These are phyloP conservation scores for Boletus huronensis DNA, from an alignment of 768 basidiomycete genomes.

Conservation along the genomic window DNA sequence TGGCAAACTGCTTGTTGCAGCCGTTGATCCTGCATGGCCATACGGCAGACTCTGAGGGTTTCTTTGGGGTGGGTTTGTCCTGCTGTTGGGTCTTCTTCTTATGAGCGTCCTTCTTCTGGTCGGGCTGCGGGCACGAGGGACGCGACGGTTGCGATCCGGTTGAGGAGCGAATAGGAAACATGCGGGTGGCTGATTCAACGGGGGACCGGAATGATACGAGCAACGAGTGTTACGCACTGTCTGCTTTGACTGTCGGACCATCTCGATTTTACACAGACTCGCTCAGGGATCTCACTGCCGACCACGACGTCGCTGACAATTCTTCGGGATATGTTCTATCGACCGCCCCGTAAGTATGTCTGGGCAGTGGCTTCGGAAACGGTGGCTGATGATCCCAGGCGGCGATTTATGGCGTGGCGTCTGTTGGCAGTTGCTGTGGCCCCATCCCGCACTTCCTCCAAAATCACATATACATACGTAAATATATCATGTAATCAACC, in stretches of 20 bases:
- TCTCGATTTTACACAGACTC: slow-evolving; percentile 16
- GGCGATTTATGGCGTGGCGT: slow-evolving; percentile 27
- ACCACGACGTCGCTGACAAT: background rate
- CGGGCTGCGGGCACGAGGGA: slow-evolving; percentile 25
- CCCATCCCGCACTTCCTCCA: background rate
- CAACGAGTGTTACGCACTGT: slow-evolving; percentile 29
- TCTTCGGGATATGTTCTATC: slow-evolving; percentile 1
- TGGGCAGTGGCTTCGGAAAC: slow-evolving; percentile 17
- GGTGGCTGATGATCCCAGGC: slow-evolving; percentile 29
- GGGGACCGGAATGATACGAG: slow-evolving; percentile 5
- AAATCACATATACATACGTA: slow-evolving; percentile 17
- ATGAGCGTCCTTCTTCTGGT: slow-evolving; percentile 41
- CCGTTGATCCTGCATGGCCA: slow-evolving; percentile 84
- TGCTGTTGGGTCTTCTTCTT: slow-evolving; percentile 36
- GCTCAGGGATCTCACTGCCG: slow-evolving; percentile 18
- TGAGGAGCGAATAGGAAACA: background rate
- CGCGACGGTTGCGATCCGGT: slow-evolving; percentile 7
- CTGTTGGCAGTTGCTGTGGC: slow-evolving; percentile 19
- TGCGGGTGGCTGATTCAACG: slow-evolving; percentile 24
- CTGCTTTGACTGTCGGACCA: slow-evolving; percentile 34
- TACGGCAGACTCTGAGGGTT: slow-evolving; percentile 45
- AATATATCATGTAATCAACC: slow-evolving; percentile 26
- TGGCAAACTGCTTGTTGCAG: slow-evolving; percentile 77
- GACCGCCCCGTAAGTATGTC: slow-evolving; percentile 8
- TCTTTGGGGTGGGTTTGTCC: slow-evolving; percentile 53